Conservation (phyloP, 164 flowering plant genomes). For the Nymphaea thermarum region DNA sequence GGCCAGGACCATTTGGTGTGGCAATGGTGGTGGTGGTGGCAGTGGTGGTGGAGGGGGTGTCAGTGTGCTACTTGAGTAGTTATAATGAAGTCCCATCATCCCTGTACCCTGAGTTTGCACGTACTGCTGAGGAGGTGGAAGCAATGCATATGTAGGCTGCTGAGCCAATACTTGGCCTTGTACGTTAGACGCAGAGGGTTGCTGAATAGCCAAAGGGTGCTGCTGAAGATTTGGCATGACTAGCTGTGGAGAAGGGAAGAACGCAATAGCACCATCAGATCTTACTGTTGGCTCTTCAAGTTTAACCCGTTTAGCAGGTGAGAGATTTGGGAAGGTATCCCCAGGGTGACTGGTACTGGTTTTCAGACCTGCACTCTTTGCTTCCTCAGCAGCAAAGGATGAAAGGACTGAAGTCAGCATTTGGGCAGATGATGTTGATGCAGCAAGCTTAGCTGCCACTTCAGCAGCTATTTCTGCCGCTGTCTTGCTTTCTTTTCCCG, state of each 20-base stretch:
- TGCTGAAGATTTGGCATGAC: conserved; percentile 24
- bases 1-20: conserved; percentile 29
- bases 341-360: conserved; percentile 21
- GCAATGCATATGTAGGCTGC: conserved; percentile 49
- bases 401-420: conserved; percentile 91
- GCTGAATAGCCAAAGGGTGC: conserved; percentile 44
- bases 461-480: conserved; percentile 87
- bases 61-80: conserved; percentile 23
- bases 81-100: conserved; percentile 31
- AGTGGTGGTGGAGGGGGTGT: conserved; percentile 23
- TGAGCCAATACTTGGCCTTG: conserved; percentile 34
- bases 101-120: conserved; percentile 44
- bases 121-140: conserved; percentile 28
- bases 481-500: conserved; percentile 32
- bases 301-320: conserved; percentile 20
- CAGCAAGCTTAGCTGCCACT: conserved; percentile 90
- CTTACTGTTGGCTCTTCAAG: conserved; percentile 29
- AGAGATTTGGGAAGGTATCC: conserved; percentile 19
- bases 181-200: conserved; percentile 13
- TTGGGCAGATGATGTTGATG: conserved; percentile 74
- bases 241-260: conserved; percentile 19
- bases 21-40: conserved; percentile 36
- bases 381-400: conserved; percentile 83
- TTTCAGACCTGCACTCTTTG: conserved; percentile 47
- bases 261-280: conserved; percentile 22